A percentile compares a stretch with the other conserved stretches of the same genome.
These are phyloP conservation scores for Hymenoscyphus salicellus DNA, from an alignment of 2,329 filamentous ascomycete species.

Conservation along the genomic window DNA sequence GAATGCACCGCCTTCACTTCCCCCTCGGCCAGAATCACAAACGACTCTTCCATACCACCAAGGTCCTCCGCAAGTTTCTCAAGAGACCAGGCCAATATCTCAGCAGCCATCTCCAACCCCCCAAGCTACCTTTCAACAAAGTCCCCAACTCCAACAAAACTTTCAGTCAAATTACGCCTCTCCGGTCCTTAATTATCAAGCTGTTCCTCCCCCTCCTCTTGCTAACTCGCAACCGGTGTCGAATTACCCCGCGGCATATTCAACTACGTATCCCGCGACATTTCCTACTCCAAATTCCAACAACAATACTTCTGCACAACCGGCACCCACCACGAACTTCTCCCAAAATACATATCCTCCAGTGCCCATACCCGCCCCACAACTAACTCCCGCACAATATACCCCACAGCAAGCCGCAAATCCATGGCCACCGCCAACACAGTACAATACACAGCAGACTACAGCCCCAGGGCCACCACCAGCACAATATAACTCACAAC, in stretches of 20 bases:
- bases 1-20: constrained; percentile 4
- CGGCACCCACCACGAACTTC: background rate
- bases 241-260: background rate
- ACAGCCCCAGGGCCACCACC: background rate
- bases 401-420: background rate
- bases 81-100: background rate
- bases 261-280: background rate
- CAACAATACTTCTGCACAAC: background rate
- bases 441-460: background rate
- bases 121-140: background rate
- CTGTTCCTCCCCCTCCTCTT: background rate
- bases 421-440: background rate
- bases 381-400: background rate
- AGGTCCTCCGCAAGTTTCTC: background rate
- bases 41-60: background rate
- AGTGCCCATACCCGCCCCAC: background rate
- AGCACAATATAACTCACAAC: background rate
- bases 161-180: background rate
- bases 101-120: background rate
- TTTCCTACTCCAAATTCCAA: background rate
- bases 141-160: background rate
- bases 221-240: background rate
- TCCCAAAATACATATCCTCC: background rate
- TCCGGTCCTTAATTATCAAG: background rate
- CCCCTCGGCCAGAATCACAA: background rate